Conservation (phyloP, 1,284 basidiomycete genomes). For the Bondarzewia mesenterica region DNA sequence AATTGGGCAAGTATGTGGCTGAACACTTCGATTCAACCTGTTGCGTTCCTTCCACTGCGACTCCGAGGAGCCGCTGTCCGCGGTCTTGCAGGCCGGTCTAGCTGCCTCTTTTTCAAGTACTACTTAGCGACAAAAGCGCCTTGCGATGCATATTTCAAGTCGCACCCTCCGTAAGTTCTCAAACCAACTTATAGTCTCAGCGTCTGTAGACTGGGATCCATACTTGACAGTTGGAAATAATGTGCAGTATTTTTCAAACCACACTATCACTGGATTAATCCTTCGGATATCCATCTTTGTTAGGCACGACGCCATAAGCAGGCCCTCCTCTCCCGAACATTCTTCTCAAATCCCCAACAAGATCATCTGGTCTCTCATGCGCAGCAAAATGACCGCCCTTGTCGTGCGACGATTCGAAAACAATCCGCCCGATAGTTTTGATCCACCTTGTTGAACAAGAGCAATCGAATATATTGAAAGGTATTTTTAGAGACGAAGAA, state of each 20-base stretch:
- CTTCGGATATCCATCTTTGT: constrained; percentile 10
- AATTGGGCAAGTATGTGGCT: constrained; percentile 1
- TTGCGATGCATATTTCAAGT: background rate
- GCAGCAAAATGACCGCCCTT: constrained; percentile 22
- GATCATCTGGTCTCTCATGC: constrained; percentile 14
- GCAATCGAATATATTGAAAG: background rate
- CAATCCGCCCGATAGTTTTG: constrained; percentile 13
- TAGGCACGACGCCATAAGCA: constrained; percentile 10
- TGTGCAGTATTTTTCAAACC: background rate
- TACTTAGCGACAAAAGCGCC: background rate
- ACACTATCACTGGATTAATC: no score
- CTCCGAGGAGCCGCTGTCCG: background rate
- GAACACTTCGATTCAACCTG: background rate
- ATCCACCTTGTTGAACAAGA: constrained; percentile 9
- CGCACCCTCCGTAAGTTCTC: background rate
- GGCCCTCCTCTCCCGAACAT: constrained; percentile 16
- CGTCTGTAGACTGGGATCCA: background rate
- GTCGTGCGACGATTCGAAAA: constrained; percentile 15
- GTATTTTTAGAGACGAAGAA: background rate
- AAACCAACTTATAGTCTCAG: background rate
- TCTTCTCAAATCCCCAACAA: constrained; percentile 16
- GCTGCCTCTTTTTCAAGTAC: background rate
- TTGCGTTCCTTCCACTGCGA: background rate
- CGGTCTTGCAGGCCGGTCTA: no score
- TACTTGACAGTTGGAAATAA: background rate